Evolutionary conservation across 179 eudicot species (phyloP).

Genomic region (Silene vulgaris): DNA sequence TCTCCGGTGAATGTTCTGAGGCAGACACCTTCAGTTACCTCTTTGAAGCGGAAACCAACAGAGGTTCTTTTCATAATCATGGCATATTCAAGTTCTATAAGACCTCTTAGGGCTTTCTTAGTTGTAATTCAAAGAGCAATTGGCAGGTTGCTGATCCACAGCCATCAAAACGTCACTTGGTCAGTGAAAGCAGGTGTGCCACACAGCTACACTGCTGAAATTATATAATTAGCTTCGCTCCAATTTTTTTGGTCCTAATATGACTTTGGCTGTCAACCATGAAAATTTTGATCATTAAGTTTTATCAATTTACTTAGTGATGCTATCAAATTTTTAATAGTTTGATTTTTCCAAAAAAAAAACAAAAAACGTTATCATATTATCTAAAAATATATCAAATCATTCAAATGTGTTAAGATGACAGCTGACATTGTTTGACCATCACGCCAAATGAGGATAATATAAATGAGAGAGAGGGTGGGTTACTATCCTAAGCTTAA

Average conservation of each 20-base stretch:
- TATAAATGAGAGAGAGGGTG: no score
- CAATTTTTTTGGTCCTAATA: not conserved
- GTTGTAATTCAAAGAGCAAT: constrained; percentile 17
- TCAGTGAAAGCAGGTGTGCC: constrained; percentile 52
- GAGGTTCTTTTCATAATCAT: constrained; percentile 42
- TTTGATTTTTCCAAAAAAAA: no score
- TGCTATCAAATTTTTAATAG: no score
- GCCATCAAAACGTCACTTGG: constrained; percentile 60
- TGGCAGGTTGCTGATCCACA: constrained; percentile 45
- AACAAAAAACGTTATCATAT: no score
- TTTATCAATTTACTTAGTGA: no score
- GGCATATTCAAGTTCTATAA: constrained; percentile 11
- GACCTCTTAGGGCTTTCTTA: constrained; percentile 10
- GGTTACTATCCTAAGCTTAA: not conserved
- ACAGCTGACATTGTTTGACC: not conserved
- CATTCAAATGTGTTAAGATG: not conserved
- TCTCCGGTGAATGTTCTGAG: constrained; percentile 29
- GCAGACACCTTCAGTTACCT: constrained; percentile 36
- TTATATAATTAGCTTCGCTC: not conserved
- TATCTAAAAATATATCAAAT: not conserved
- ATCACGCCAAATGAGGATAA: no score
- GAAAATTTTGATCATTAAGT: no score
- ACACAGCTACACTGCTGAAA: constrained; percentile 4
- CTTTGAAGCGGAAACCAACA: constrained; percentile 58
- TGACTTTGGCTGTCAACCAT: not conserved